phyloP scores from a whole-genome alignment of 805 yeast genomes.

The Schwanniomyces sp. region DNA sequence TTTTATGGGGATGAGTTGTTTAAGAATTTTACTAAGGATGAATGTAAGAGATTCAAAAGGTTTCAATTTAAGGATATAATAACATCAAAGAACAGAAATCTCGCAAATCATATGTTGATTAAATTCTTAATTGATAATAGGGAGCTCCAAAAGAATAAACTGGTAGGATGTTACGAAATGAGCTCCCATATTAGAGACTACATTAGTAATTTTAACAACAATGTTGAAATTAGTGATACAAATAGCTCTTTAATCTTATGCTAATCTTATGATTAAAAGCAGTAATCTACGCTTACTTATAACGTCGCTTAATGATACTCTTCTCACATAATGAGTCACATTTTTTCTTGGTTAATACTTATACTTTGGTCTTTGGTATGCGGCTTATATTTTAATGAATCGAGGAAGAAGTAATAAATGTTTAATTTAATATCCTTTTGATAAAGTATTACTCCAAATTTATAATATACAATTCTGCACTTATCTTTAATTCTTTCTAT shows the following conservation, averaged over 20 bases:
- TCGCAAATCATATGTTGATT: slow-evolving; percentile 12
- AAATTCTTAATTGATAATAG: slow-evolving; percentile 6
- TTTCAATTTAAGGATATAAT: slow-evolving; percentile 12
- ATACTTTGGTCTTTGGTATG: too few species aligned
- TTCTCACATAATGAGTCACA: too few species aligned
- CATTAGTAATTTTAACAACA: slow-evolving; percentile 2
- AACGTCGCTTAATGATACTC: too few species aligned
- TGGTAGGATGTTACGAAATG: background rate
- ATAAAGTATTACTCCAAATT: too few species aligned
- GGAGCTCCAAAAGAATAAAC: background rate
- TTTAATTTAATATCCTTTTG: too few species aligned
- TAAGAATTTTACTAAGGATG: slow-evolving; percentile 19
- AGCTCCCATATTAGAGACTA: slow-evolving; percentile 2
- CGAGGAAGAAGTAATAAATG: too few species aligned
- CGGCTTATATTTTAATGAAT: too few species aligned
- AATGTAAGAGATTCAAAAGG: slow-evolving; percentile 22
- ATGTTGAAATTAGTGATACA: slow-evolving; percentile 5
- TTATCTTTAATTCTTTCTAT: background rate
- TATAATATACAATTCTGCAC: too few species aligned
- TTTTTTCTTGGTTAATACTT: too few species aligned
- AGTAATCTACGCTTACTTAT: background rate
- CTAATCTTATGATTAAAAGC: background rate
- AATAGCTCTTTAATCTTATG: slow-evolving; percentile 18
- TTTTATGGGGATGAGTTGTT: slow-evolving; percentile 35
- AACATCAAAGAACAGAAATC: slow-evolving; percentile 2